A percentile compares a stretch with the other conserved stretches of the same genome.
Evolutionary conservation across 2,329 filamentous ascomycete species (phyloP).

Genomic region (Tolypocladium album): DNA sequence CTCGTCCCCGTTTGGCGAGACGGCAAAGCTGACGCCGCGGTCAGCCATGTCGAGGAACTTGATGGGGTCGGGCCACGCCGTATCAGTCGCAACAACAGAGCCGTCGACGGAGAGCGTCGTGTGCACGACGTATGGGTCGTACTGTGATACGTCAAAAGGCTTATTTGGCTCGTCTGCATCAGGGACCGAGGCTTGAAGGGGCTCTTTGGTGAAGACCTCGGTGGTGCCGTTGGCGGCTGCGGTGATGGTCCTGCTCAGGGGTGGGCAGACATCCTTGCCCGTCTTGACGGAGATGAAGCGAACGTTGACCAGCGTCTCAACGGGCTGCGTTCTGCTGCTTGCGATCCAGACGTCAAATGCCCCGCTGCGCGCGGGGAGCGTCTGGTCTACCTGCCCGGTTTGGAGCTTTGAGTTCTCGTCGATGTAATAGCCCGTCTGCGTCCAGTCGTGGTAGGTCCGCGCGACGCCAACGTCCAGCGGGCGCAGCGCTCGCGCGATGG

Average conservation of each 20-base stretch:
- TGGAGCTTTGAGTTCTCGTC: not conserved
- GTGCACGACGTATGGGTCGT: slow-evolving; percentile 34
- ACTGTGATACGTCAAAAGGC: not conserved
- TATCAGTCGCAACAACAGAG: slow-evolving; percentile 31
- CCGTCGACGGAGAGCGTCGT: slow-evolving; percentile 27
- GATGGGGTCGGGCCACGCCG: slow-evolving; percentile 51
- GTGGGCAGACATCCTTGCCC: slow-evolving; percentile 21
- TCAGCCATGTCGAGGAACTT: slow-evolving; percentile 45
- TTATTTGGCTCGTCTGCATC: slow-evolving; percentile 17
- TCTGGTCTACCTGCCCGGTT: slow-evolving; percentile 21
- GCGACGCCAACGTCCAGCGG: slow-evolving; percentile 49
- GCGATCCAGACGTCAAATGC: slow-evolving; percentile 33
- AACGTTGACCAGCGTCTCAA: slow-evolving; percentile 17
- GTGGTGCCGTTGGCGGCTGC: slow-evolving; percentile 27
- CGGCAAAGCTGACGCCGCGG: slow-evolving; percentile 23
- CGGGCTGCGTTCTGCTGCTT: slow-evolving; percentile 16
- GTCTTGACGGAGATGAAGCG: slow-evolving; percentile 30
- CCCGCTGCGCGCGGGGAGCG: slow-evolving; percentile 19
- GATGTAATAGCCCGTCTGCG: slow-evolving; percentile 7
- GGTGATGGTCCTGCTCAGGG: slow-evolving; percentile 12
- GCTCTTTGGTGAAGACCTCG: slow-evolving; percentile 15
- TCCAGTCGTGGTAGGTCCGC: slow-evolving; percentile 30
- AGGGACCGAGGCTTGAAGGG: slow-evolving; percentile 12
- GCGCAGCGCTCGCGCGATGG: slow-evolving; percentile 46
- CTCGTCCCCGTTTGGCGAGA: slow-evolving; percentile 7